Evolutionary conservation across 208 protist species (phyloP).

Genomic region (Crithidia bombi): DNA sequence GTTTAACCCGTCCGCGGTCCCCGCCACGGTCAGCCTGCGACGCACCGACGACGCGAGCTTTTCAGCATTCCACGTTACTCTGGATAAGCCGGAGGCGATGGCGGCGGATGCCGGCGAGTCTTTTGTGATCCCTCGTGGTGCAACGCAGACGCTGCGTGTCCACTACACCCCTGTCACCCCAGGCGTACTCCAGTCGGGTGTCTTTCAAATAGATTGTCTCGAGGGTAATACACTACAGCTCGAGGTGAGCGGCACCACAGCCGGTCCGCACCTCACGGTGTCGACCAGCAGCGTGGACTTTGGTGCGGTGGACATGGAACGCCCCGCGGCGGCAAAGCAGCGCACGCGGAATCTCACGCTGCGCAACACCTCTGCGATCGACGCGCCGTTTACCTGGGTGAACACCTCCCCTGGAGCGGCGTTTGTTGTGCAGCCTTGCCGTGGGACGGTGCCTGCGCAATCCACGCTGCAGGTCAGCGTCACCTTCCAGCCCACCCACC

Average conservation of each 20-base stretch:
- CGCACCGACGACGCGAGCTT: constrained; percentile 38
- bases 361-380: constrained; percentile 55
- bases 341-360: constrained; percentile 34
- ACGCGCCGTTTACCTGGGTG: constrained; percentile 33
- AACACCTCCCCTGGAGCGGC: constrained; percentile 51
- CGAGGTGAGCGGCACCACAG: constrained; percentile 44
- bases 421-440: constrained; percentile 63
- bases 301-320: constrained; percentile 76
- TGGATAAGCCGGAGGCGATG: constrained; percentile 3
- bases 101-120: background rate
- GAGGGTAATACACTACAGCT: constrained; percentile 75
- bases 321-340: constrained; percentile 31
- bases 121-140: constrained; percentile 59
- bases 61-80: constrained; percentile 51
- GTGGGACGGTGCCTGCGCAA: constrained; percentile 57
- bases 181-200: constrained; percentile 42
- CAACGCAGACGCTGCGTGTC: constrained; percentile 47
- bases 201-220: constrained; percentile 53
- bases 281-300: constrained; percentile 78
- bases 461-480: constrained; percentile 58
- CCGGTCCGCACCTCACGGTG: constrained; percentile 55
- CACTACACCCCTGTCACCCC: constrained; percentile 46
- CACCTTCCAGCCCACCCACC: constrained; percentile 68
- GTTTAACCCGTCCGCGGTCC: constrained; percentile 80
- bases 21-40: constrained; percentile 54